phyloP scores from a whole-genome alignment of 345 rosid species.

The Clarkia xantiana region DNA sequence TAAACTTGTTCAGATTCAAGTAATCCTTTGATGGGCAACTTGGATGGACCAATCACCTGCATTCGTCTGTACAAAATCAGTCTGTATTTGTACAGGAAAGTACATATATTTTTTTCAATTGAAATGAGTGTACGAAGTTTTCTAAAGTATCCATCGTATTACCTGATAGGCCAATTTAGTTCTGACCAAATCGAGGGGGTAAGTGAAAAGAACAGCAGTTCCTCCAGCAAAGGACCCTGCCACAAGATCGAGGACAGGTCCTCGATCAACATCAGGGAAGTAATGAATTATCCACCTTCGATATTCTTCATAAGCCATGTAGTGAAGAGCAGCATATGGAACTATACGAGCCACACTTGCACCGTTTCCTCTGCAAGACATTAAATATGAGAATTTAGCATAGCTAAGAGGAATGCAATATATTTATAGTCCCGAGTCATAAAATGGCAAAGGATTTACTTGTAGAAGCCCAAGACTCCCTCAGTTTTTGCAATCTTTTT shows the following conservation, averaged over 20 bases:
- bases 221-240: slow-evolving; percentile 93
- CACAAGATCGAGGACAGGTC: slow-evolving; percentile 80
- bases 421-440: slow-evolving; percentile 3
- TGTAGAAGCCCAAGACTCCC: slow-evolving; percentile 77
- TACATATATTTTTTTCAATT: too few relatives aligned
- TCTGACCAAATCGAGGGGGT: slow-evolving; percentile 80
- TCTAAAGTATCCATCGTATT: slow-evolving; percentile 4
- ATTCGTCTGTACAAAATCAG: slow-evolving; percentile 9
- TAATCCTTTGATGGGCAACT: slow-evolving; percentile 20
- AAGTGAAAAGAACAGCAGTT: slow-evolving; percentile 82
- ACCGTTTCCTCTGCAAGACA: slow-evolving; percentile 61
- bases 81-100: background rate
- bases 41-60: slow-evolving; percentile 59
- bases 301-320: slow-evolving; percentile 86
- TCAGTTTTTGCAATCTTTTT: slow-evolving; percentile 66
- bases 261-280: slow-evolving; percentile 51
- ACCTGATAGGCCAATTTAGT: slow-evolving; percentile 95
- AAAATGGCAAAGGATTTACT: slow-evolving; percentile 27
- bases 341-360: slow-evolving; percentile 90
- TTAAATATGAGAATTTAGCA: slow-evolving; percentile 5
- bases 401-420: background rate
- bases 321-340: slow-evolving; percentile 92
- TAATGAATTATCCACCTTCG: slow-evolving; percentile 70
- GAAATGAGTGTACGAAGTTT: background rate
- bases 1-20: slow-evolving; percentile 33